Evolutionary conservation across 306 rosid genomes (phyloP), one percentile per base, ranked within the genome.

Genomic region (Cajanus cajan): DNA sequence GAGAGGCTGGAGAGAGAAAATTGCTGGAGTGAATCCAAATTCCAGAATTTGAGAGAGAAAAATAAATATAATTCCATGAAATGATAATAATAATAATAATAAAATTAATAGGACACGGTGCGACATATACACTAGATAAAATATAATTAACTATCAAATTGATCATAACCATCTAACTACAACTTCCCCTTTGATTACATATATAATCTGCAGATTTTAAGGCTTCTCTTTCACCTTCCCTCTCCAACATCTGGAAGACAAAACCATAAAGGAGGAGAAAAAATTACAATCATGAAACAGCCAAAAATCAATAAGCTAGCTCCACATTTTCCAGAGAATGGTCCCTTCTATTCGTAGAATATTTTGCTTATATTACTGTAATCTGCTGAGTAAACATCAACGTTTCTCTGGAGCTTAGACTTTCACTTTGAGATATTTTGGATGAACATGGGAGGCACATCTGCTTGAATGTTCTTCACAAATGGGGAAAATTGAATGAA

Each of bases 381-480:
- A 41, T 75, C 74, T 57, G 72, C 37, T 18, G 16, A 21, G 50
- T 25, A 57, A 48, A 36, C 36, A 28, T 76, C 31, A 28, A 48
- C 2, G 5, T 24, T 52, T 21, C 73, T 69, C 43, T 58, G n/a
- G 57, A 45, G 51, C 77, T 6, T 51, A 48, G 83, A 62, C 65
- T 61, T 40, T 39, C 44, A 34, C 72, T 36, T 67, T 33, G 18
- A 69, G 51, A 69, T 70, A 48, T 68, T 24, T 25, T 48, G 82
- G 21, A 68, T 33, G 71, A 66, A 8, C 65, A 43, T 15, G 71
- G 31, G 22, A 41, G 14, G 50, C 58, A 45, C 47, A 55, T 68
- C 52, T 65, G 70, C 63, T 66, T 33, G 39, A 1, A 58, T 40
- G 59, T 59, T 68, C 73, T 22, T 69, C 73, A 16, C 39, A 82